A percentile compares a stretch with the other conserved stretches of the same genome.
These are phyloP conservation scores for Cercospora zeae-maydis DNA, from an alignment of 2,329 filamentous ascomycete species.

Conservation along the genomic window DNA sequence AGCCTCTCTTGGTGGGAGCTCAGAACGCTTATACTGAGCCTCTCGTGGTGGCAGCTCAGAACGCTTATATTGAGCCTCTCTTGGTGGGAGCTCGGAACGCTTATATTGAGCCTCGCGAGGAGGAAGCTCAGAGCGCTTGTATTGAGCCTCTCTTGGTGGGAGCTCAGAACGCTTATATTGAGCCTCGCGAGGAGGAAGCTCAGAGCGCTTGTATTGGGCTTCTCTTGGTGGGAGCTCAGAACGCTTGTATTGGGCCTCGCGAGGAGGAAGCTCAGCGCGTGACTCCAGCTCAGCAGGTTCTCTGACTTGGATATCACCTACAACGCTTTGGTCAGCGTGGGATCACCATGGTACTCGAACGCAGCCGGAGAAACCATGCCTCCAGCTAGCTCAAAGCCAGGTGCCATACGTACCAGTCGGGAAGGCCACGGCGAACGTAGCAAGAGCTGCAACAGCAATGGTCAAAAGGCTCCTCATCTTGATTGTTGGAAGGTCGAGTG, in stretches of 20 bases:
- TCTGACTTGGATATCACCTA: neutral
- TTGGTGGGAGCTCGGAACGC: neutral
- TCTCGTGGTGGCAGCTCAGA: neutral
- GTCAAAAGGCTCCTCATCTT: constrained; percentile 2
- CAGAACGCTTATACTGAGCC: neutral
- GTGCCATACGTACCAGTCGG: neutral
- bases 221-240: neutral
- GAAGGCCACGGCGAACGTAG: neutral
- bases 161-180: neutral
- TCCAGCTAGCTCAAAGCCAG: no score
- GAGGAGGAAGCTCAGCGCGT: neutral
- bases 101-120: neutral
- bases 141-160: neutral
- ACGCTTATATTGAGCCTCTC: neutral
- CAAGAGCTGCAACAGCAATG: neutral
- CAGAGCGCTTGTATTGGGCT: neutral
- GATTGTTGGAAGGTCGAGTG: neutral
- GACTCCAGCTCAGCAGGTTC: neutral
- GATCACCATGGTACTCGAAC: no score
- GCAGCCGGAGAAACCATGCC: neutral
- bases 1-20: neutral
- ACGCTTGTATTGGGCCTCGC: neutral
- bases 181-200: neutral
- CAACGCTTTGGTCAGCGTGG: neutral
- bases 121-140: neutral